These are phyloP conservation scores for Sphaerulina musiva DNA, from an alignment of 2,329 filamentous ascomycete genomes.

Conservation along the genomic window DNA sequence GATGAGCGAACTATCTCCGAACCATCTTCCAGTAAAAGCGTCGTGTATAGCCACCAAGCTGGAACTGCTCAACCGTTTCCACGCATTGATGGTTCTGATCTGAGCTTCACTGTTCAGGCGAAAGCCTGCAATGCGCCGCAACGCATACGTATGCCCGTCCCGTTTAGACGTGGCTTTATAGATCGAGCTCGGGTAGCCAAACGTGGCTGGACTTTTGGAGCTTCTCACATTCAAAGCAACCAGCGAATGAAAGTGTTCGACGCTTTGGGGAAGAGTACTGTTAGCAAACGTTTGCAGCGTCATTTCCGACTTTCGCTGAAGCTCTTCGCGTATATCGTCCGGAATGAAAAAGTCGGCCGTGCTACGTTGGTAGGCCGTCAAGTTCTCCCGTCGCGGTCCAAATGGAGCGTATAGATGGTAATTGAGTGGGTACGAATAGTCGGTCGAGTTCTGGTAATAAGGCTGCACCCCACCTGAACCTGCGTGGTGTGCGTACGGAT, in stretches of 20 bases:
- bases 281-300: slow-evolving; percentile 75
- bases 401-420: slow-evolving; percentile 91
- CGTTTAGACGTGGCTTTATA: slow-evolving; percentile 90
- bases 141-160: slow-evolving; percentile 79
- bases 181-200: slow-evolving; percentile 86
- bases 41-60: slow-evolving; percentile 82
- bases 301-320: slow-evolving; percentile 83
- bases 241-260: slow-evolving; percentile 87
- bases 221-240: slow-evolving; percentile 80
- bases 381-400: slow-evolving; percentile 72
- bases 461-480: slow-evolving; percentile 53
- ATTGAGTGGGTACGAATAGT: slow-evolving; percentile 60
- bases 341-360: slow-evolving; percentile 89
- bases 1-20: slow-evolving; percentile 89
- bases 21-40: slow-evolving; percentile 86
- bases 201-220: slow-evolving; percentile 69
- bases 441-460: slow-evolving; percentile 58
- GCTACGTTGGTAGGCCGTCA: slow-evolving; percentile 76
- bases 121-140: slow-evolving; percentile 82
- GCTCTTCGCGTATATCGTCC: slow-evolving; percentile 76
- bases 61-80: slow-evolving; percentile 77
- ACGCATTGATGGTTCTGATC: slow-evolving; percentile 77
- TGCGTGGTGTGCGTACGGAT: slow-evolving; percentile 71
- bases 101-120: slow-evolving; percentile 83
- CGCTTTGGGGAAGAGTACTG: slow-evolving; percentile 59